These are phyloP conservation scores for Lepraria neglecta DNA, from an alignment of 495 filamentous ascomycete genomes.

Conservation along the genomic window DNA sequence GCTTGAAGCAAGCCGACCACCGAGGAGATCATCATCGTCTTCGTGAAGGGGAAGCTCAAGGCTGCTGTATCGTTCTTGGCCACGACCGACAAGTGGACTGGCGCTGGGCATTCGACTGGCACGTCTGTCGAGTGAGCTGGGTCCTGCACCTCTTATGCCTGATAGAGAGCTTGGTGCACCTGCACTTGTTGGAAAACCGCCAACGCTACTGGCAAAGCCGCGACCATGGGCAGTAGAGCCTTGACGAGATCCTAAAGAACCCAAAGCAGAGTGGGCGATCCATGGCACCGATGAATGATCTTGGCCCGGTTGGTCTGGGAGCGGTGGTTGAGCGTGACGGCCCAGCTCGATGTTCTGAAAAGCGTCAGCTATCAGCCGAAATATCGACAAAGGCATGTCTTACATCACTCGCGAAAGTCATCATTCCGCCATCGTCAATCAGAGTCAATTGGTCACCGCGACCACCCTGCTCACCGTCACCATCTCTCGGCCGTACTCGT, in stretches of 20 bases:
- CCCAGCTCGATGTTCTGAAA: constrained; percentile 52
- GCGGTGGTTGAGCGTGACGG: constrained; percentile 50
- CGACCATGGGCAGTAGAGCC: constrained; percentile 31
- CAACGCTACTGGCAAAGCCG: constrained; percentile 32
- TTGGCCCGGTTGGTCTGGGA: constrained; percentile 43
- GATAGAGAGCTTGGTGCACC: constrained; percentile 23
- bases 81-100: constrained; percentile 55
- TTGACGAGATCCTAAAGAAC: constrained; percentile 53
- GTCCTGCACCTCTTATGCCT: not conserved
- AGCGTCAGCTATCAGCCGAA: constrained; percentile 10
- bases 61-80: constrained; percentile 37
- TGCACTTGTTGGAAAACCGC: constrained; percentile 28
- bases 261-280: constrained; percentile 58
- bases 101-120: constrained; percentile 50
- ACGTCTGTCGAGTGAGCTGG: constrained; percentile 31
- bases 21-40: constrained; percentile 39
- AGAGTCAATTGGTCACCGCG: constrained; percentile 33
- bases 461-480: constrained; percentile 39
- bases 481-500: constrained; percentile 41
- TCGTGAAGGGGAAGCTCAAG: constrained; percentile 33
- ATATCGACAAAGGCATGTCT: constrained; percentile 5
- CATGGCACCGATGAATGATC: constrained; percentile 52
- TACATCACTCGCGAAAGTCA: constrained; percentile 29
- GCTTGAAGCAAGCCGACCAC: constrained; percentile 39
- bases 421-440: constrained; percentile 37